Conservation (phyloP, 1,284 basidiomycete genomes). For the Inonotus obliquus region DNA sequence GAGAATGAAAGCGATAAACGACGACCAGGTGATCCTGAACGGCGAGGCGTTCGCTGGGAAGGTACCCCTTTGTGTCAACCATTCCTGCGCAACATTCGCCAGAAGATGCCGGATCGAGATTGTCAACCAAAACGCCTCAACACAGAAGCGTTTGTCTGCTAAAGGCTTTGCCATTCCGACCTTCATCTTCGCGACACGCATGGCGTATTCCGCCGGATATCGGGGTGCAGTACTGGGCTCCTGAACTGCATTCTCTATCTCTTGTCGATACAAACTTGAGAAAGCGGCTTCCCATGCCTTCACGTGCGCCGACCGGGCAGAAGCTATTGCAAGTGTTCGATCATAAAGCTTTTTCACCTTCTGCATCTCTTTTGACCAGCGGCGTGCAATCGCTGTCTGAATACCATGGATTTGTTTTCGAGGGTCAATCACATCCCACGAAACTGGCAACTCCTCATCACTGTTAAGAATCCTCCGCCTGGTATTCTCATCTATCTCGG, state of each 20-base stretch:
- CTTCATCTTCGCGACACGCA: constrained; percentile 41
- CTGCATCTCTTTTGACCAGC: constrained; percentile 35
- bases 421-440: constrained; percentile 23
- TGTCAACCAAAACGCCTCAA: constrained; percentile 48
- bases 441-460: constrained; percentile 18
- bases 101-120: constrained; percentile 42
- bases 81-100: constrained; percentile 32
- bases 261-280: constrained; percentile 41
- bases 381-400: constrained; percentile 26
- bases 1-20: constrained; percentile 38
- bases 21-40: constrained; percentile 31
- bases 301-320: constrained; percentile 43
- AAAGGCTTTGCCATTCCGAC: constrained; percentile 50
- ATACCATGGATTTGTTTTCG: constrained; percentile 26
- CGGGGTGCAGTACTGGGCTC: constrained; percentile 34
- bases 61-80: constrained; percentile 23
- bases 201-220: constrained; percentile 40
- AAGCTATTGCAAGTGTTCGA: constrained; percentile 32
- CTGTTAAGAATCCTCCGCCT: constrained; percentile 1
- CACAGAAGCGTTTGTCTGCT: constrained; percentile 48
- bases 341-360: constrained; percentile 34
- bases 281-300: constrained; percentile 52
- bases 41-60: constrained; percentile 11
- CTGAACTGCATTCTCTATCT: constrained; percentile 35
- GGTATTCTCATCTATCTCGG: constrained; percentile 1